These are phyloP conservation scores for Cercospora sesami DNA, from an alignment of 2,329 filamentous ascomycete genomes.

Conservation along the genomic window DNA sequence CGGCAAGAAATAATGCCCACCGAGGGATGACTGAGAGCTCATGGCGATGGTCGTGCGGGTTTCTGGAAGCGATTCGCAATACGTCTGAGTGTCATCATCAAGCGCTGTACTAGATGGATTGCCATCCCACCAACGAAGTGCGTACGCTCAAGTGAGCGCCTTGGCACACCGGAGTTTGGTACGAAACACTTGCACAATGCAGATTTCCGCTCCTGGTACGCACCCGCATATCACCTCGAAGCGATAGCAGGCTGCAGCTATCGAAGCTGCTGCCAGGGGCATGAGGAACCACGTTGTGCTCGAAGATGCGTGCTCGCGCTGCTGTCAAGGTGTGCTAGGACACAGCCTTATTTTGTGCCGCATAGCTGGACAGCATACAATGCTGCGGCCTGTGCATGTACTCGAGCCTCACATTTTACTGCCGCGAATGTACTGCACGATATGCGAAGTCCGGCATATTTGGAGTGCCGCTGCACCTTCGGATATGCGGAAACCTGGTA, in stretches of 20 bases:
- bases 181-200: background rate
- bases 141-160: background rate
- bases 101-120: background rate
- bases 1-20: conserved; percentile 3
- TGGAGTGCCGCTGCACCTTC: conserved; percentile 6
- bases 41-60: background rate
- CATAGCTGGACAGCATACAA: background rate
- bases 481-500: conserved; percentile 6
- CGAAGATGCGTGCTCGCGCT: background rate
- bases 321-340: background rate
- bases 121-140: background rate
- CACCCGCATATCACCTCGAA: background rate
- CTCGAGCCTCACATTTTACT: background rate
- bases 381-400: background rate
- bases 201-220: background rate
- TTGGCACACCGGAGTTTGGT: background rate
- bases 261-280: background rate
- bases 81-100: background rate
- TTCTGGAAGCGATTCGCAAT: background rate
- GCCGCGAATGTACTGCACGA: background rate
- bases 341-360: background rate
- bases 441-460: conserved; percentile 4
- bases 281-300: background rate
- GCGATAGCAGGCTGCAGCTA: background rate
- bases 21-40: background rate